phyloP scores from a whole-genome alignment of 495 filamentous ascomycete species.

The Talaromyces trachyspermus region DNA sequence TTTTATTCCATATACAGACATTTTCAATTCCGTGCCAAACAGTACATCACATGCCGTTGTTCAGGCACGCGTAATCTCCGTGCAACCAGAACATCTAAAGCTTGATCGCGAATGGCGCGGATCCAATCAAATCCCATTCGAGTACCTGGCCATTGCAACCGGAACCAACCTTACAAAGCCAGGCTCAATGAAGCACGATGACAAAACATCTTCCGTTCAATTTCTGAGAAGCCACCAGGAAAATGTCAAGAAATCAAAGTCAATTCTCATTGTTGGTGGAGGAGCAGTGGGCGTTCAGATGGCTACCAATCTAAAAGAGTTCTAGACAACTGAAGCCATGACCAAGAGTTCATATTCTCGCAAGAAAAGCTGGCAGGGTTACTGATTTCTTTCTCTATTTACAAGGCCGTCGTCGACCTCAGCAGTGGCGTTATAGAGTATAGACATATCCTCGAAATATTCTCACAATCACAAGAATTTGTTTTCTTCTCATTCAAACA shows the following conservation, averaged over 20 bases:
- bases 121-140: conserved; percentile 33
- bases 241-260: conserved; percentile 26
- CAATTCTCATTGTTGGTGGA: conserved; percentile 52
- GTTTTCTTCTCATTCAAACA: too few relatives aligned
- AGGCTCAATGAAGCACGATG: conserved; percentile 38
- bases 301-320: conserved; percentile 51
- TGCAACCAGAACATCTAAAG: conserved; percentile 28
- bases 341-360: too few relatives aligned
- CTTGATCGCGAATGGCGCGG: conserved; percentile 43
- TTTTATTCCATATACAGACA: conserved; percentile 44
- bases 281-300: conserved; percentile 57
- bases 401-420: too few relatives aligned
- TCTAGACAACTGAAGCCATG: too few relatives aligned
- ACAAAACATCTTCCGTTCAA: conserved; percentile 33
- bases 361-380: too few relatives aligned
- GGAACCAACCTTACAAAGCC: conserved; percentile 40
- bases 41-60: conserved; percentile 29
- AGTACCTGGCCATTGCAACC: conserved; percentile 41
- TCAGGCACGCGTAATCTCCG: conserved; percentile 35
- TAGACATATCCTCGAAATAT: too few relatives aligned
- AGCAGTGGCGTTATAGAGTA: too few relatives aligned
- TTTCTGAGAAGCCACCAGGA: conserved; percentile 34
- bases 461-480: too few relatives aligned
- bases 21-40: conserved; percentile 29
- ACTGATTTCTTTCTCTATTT: too few relatives aligned